Percentiles rank a stretch among this genome's conserved stretches.
Conservation (phyloP, 2,329 filamentous ascomycete genomes). For the Neofusicoccum parvum region DNA sequence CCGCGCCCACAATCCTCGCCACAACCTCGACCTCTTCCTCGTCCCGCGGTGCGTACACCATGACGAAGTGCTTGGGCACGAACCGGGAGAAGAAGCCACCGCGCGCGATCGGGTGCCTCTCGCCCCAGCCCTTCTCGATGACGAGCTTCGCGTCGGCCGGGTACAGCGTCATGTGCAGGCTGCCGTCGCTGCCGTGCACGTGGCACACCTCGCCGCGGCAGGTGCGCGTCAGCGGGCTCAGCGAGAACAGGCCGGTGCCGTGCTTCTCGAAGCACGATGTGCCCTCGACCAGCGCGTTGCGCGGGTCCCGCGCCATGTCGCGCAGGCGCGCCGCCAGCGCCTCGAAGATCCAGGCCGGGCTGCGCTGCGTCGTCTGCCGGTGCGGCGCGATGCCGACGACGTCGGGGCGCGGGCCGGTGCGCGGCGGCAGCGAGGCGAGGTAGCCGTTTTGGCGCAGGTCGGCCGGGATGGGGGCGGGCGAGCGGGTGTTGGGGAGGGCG, state of each 20-base stretch:
- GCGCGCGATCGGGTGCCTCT: slow-evolving; percentile 67
- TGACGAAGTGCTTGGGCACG: slow-evolving; percentile 73
- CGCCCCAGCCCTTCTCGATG: slow-evolving; percentile 76
- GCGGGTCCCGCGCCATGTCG: slow-evolving; percentile 28
- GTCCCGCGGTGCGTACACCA: slow-evolving; percentile 79
- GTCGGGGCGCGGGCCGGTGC: slow-evolving; percentile 64
- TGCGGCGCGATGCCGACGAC: slow-evolving; percentile 81
- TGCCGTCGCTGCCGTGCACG: slow-evolving; percentile 74
- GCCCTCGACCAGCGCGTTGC: slow-evolving; percentile 48
- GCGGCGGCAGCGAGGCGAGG: slow-evolving; percentile 62
- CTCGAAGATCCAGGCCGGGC: slow-evolving; percentile 42
- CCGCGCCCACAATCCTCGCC: slow-evolving; percentile 70
- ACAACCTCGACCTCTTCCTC: slow-evolving; percentile 69
- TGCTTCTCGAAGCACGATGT: slow-evolving; percentile 83
- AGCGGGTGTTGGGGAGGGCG: slow-evolving; percentile 70
- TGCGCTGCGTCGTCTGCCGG: slow-evolving; percentile 72
- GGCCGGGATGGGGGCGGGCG: slow-evolving; percentile 56
- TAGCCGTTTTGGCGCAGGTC: slow-evolving; percentile 59
- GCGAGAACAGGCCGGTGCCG: slow-evolving; percentile 73
- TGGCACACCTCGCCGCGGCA: slow-evolving; percentile 83
- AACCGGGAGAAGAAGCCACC: slow-evolving; percentile 67
- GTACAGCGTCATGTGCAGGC: slow-evolving; percentile 78
- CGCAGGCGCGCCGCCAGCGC: slow-evolving; percentile 46
- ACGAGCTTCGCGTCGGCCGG: slow-evolving; percentile 74
- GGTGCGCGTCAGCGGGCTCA: slow-evolving; percentile 65